These are phyloP conservation scores for Heterobasidion annosum DNA, from an alignment of 1,284 basidiomycete species.

Conservation along the genomic window DNA sequence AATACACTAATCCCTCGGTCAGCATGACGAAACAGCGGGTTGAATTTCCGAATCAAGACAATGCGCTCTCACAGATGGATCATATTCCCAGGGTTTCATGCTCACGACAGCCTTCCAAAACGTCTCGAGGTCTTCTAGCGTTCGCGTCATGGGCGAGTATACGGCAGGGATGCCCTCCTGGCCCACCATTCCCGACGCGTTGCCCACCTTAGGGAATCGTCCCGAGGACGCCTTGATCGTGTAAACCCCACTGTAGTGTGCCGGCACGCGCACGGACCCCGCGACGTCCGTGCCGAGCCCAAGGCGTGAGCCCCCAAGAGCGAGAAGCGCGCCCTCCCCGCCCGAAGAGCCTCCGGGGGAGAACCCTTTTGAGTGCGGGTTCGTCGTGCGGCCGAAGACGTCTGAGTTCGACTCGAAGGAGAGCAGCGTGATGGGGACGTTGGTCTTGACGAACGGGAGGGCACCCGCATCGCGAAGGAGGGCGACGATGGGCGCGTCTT, in stretches of 20 bases:
- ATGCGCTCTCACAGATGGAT: conserved; percentile 33
- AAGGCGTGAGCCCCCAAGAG: conserved; percentile 58
- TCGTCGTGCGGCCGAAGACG: conserved; percentile 57
- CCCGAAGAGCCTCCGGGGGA: conserved; percentile 64
- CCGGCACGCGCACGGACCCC: conserved; percentile 67
- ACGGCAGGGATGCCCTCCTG: conserved; percentile 53
- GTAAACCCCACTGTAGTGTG: conserved; percentile 64
- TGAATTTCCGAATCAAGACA: neutral
- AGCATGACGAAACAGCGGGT: neutral
- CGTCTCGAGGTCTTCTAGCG: conserved; percentile 56
- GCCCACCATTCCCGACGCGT: conserved; percentile 22
- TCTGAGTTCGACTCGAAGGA: conserved; percentile 70
- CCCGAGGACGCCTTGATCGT: conserved; percentile 42
- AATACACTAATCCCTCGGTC: conserved; percentile 26
- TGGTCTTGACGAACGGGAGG: conserved; percentile 73
- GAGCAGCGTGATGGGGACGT: conserved; percentile 62
- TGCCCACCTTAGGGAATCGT: conserved; percentile 11
- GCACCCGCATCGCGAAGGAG: conserved; percentile 64
- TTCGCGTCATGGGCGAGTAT: conserved; percentile 64
- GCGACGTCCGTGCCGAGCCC: conserved; percentile 72
- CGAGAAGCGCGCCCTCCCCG: conserved; percentile 64
- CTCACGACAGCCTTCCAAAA: conserved; percentile 51
- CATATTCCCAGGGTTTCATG: conserved; percentile 54
- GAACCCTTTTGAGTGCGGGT: conserved; percentile 52
- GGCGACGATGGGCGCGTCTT: conserved; percentile 42